A percentile compares a stretch with the other conserved stretches of the same genome.
These are phyloP conservation scores for Drechslerella stenobrocha DNA, from an alignment of 2,329 filamentous ascomycete genomes.

Conservation along the genomic window DNA sequence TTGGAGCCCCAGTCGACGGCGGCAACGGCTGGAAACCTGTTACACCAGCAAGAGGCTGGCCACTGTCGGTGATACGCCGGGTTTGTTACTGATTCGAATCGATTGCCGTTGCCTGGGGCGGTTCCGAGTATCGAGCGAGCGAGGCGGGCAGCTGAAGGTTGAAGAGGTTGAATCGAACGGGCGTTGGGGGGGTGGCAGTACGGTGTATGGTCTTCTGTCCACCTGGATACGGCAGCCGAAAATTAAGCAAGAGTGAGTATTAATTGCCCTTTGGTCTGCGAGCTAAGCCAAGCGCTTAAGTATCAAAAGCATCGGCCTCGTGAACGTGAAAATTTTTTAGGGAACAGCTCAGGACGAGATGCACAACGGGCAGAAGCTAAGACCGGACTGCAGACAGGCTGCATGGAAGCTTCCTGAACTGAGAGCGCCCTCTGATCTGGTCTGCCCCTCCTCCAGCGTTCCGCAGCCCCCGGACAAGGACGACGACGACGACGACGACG, in stretches of 20 bases:
- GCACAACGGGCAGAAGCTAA: slow-evolving; percentile 20
- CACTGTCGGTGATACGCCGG: slow-evolving; percentile 23
- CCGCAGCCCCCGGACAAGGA: too few relatives aligned
- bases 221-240: background rate
- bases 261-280: slow-evolving; percentile 17
- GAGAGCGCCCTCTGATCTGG: background rate
- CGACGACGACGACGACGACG: background rate
- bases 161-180: slow-evolving; percentile 10
- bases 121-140: too few relatives aligned
- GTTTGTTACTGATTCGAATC: slow-evolving; percentile 21
- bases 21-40: slow-evolving; percentile 18
- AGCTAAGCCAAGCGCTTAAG: background rate
- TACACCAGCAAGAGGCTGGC: background rate
- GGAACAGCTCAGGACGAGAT: background rate
- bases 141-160: background rate
- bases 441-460: slow-evolving; percentile 6
- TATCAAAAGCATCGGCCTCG: background rate
- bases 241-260: too few relatives aligned
- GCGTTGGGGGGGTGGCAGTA: too few relatives aligned
- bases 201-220: too few relatives aligned
- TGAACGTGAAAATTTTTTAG: slow-evolving; percentile 8
- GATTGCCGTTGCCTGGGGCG: too few relatives aligned
- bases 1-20: slow-evolving; percentile 14
- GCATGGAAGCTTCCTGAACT: slow-evolving; percentile 47
- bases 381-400: slow-evolving; percentile 25